Base-by-base conservation (phyloP, 2,329 filamentous ascomycete species). In the Fusarium robinianum region DNA sequence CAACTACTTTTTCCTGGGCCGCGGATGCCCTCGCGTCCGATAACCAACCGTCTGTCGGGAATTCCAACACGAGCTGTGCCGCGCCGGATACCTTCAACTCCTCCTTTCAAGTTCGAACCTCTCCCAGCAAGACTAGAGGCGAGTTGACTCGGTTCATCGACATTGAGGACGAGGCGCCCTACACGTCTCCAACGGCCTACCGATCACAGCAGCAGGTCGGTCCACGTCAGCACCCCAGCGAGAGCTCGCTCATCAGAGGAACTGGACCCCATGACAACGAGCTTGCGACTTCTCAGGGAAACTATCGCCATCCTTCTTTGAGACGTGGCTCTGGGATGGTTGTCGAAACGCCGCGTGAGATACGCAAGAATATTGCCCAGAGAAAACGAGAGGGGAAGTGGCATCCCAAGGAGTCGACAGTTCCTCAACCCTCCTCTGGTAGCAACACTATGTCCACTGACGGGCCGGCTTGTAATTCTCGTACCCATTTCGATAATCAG, bases 241-340 rank as follows among this genome's bases (percentile, higher is more conserved):
- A 11, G 10, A 9, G 9, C 2, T 17, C 10, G 7, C 15, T 5
- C 9, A 17, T 33, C 2, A 32, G 23, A 1, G 54, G 51, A 0
- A 58, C 54, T 0, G 55, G 54, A 0, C 18, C 29, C 0, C 51
- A 58, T 5, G 54, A 58, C 4, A 15, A 56, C 3, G 17, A 18
- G 0, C 3, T 58, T 0, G 2, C 42, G 0, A 32, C 31, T 1
- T 9, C 24, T 1, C 19, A 15, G 0, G 31, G 55, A 0, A 23
- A 47, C 6, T 53, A 34, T 5, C 48, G 55, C 0, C 38, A 51
- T 3, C 36, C 34, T 0, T 57, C 43, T 1, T 2, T 59, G 10
- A 40, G 55, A 43, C 41, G 55, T 0, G 47, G 23, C 4, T 35
- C 27, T 1, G 48, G 55, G 0, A 43, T 40, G 16, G 1, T 12